Conservation (phyloP, 1,284 basidiomycete genomes). For the Naganishia sp. region DNA sequence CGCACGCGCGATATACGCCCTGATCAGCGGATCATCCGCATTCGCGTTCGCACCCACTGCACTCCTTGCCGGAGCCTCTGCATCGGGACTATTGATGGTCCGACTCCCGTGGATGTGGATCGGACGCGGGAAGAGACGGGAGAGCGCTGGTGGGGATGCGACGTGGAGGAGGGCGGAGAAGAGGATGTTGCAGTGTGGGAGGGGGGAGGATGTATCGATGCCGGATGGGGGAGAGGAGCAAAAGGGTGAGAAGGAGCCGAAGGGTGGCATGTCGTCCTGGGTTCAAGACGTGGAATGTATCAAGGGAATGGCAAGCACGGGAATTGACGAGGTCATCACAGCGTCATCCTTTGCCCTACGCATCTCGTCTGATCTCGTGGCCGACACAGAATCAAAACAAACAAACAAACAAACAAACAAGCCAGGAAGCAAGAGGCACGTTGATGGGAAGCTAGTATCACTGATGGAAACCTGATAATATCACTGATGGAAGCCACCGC, state of each 20-base stretch:
- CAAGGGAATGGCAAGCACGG: neutral
- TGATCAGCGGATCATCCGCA: slow-evolving; percentile 41
- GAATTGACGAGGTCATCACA: neutral
- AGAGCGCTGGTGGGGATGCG: slow-evolving; percentile 35
- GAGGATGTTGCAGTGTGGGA: slow-evolving; percentile 56
- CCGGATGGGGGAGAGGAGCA: slow-evolving; percentile 33
- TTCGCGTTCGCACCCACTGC: slow-evolving; percentile 35
- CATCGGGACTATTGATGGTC: slow-evolving; percentile 35
- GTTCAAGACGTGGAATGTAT: neutral
- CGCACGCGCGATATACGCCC: slow-evolving; percentile 38
- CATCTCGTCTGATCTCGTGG: no score
- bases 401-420: neutral
- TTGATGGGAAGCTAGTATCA: no score
- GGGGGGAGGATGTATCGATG: slow-evolving; percentile 37
- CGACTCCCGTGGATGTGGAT: slow-evolving; percentile 40
- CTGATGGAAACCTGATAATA: slow-evolving; percentile 1
- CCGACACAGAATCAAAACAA: neutral
- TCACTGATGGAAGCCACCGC: neutral
- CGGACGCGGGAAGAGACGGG: slow-evolving; percentile 42
- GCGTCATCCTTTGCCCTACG: no score
- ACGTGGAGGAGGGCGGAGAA: slow-evolving; percentile 50
- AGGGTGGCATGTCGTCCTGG: slow-evolving; percentile 38
- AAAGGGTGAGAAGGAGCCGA: slow-evolving; percentile 50
- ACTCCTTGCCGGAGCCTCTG: slow-evolving; percentile 34
- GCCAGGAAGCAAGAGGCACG: neutral